Base-by-base conservation (phyloP, 75 land plant genomes). In the Larix kaempferi region DNA sequence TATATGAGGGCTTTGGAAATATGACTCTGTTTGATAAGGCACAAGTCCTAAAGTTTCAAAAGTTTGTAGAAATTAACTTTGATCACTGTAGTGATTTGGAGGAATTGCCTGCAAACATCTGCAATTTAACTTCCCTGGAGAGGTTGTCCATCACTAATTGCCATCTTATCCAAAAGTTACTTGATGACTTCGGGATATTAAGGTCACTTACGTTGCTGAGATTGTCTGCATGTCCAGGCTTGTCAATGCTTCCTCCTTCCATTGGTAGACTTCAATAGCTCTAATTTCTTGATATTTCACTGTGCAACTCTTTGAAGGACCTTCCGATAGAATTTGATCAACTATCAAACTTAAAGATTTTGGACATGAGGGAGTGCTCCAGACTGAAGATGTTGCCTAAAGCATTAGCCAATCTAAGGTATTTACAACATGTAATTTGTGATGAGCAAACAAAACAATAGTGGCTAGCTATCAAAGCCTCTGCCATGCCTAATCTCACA, bases 351-450 rank as follows among this genome's bases (percentile, higher is more conserved):
- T 74, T 90, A 80, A 85, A 84, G 76, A 88, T 84, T 81, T 86
- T 90, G 12, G 90, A 90, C 82, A 90, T 90, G 92, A 82, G 90
- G 56, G 86, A 88, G 73, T 90, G 92, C 44, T 56, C 75, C 14
- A 80, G 39, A 22, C 56, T 91, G n/a, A 80, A 58, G 78, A 59
- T 25, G 19, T 69, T 91, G 25, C 92, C 92, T 2, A 29, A 56
- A 4, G 86, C 77, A 17, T 17, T 57, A 5, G 11, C 17, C 27
- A 21, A 21, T 7, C 49, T 57, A 29, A 57, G 6, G 37, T 35
- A 49, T 76, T 39, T 57, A 39, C 35, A 39, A 44, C 60, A 35
- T 35, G 65, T 76, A 13, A 59, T 57, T 22, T 57, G 64, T 59
- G 77, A 76, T 35, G 64, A 57, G 13, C 27, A 76, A 23, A 59